Evolutionary conservation across 441 rosid species (phyloP).

Genomic region (Aquilaria agallochum): DNA sequence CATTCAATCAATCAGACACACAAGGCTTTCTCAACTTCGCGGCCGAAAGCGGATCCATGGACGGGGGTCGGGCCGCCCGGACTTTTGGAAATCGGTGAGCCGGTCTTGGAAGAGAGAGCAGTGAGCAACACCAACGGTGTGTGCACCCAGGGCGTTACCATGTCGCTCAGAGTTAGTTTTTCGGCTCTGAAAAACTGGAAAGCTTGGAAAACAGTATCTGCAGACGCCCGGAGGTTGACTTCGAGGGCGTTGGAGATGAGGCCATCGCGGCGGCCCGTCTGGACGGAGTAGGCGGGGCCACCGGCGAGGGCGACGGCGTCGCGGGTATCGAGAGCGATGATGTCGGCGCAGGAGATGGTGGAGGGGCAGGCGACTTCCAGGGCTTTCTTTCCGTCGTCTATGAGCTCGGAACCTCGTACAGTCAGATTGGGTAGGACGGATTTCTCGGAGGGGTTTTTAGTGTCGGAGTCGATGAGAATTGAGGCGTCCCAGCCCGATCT

Average conservation of each 20-base stretch:
- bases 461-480: conserved; percentile 42
- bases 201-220: conserved; percentile 23
- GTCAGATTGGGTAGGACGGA: conserved; percentile 39
- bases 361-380: conserved; percentile 39
- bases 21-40: conserved; percentile 26
- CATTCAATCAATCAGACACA: conserved; percentile 4
- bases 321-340: conserved; percentile 41
- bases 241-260: conserved; percentile 23
- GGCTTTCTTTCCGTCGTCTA: conserved; percentile 37
- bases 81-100: conserved; percentile 22
- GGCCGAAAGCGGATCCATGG: conserved; percentile 33
- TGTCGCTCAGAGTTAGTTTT: conserved; percentile 32
- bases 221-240: conserved; percentile 43
- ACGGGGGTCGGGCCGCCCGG: conserved; percentile 24
- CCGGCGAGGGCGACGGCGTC: conserved; percentile 40
- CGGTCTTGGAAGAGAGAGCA: conserved; percentile 41
- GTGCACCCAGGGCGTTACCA: conserved; percentile 54
- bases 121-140: conserved; percentile 52
- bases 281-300: conserved; percentile 34
- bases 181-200: conserved; percentile 21
- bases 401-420: conserved; percentile 40
- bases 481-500: conserved; percentile 61
- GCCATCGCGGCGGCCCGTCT: conserved; percentile 51
- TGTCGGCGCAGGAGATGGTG: conserved; percentile 53
- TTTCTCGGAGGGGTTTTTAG: conserved; percentile 33